phyloP scores from a whole-genome alignment of 2,329 filamentous ascomycete genomes.

The Penicillium sp. region DNA sequence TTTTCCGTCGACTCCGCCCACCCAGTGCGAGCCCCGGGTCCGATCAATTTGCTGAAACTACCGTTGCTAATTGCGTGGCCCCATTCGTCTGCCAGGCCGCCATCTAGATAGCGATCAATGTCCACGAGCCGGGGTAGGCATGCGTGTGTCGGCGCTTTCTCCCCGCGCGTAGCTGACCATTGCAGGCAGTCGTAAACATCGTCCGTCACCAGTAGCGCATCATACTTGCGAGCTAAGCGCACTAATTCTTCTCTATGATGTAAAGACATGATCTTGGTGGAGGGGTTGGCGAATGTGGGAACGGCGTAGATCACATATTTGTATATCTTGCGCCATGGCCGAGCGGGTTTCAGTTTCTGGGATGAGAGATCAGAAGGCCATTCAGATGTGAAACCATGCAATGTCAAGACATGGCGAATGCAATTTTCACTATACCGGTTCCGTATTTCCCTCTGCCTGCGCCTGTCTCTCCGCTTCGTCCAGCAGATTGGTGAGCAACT shows the following conservation, averaged over 20 bases:
- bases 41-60: conserved; percentile 84
- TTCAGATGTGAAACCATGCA: neutral
- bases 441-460: conserved; percentile 35
- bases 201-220: conserved; percentile 81
- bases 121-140: conserved; percentile 71
- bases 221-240: conserved; percentile 69
- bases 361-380: conserved; percentile 1
- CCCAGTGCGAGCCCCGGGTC: conserved; percentile 78
- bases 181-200: conserved; percentile 94
- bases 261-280: conserved; percentile 75
- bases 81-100: conserved; percentile 61
- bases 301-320: conserved; percentile 85
- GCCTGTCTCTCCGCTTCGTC: conserved; percentile 49
- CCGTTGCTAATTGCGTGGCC: conserved; percentile 83
- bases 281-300: conserved; percentile 86
- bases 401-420: neutral
- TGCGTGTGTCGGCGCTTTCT: conserved; percentile 37
- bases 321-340: conserved; percentile 71
- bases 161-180: conserved; percentile 57
- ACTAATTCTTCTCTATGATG: conserved; percentile 67
- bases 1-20: conserved; percentile 75
- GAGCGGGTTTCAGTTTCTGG: conserved; percentile 56
- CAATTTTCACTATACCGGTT: conserved; percentile 40
- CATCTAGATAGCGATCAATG: conserved; percentile 67
- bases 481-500: conserved; percentile 54